Evolutionary conservation across 2,329 filamentous ascomycete genomes (phyloP).

Genomic region (Colletotrichum tropicale): DNA sequence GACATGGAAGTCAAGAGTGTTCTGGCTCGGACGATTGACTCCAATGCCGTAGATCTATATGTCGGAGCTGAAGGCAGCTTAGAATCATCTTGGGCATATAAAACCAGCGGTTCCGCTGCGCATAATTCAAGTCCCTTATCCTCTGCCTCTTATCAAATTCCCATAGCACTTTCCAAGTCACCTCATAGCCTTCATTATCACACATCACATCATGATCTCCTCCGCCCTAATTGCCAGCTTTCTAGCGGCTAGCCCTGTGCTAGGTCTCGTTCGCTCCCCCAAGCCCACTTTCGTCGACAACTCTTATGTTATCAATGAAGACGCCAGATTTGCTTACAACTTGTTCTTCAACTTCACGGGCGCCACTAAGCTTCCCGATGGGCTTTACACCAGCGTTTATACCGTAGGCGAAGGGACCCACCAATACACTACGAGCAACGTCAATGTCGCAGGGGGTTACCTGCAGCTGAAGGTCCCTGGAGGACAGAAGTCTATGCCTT

Average conservation of each 20-base stretch:
- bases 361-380: background rate
- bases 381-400: background rate
- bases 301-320: background rate
- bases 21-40: background rate
- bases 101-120: background rate
- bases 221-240: background rate
- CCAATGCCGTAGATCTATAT: background rate
- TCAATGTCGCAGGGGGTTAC: slow-evolving; percentile 26
- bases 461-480: slow-evolving; percentile 29
- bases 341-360: background rate
- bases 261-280: background rate
- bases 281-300: background rate
- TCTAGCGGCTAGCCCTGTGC: background rate
- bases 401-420: background rate
- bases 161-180: background rate
- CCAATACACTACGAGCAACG: slow-evolving; percentile 18
- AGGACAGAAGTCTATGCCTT: slow-evolving; percentile 23
- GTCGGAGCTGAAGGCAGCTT: accelerated
- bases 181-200: background rate
- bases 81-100: background rate
- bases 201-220: background rate
- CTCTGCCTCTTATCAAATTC: background rate
- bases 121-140: background rate
- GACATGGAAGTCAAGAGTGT: background rate
- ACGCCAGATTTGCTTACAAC: background rate